Conservation (phyloP, 371 early-diverging fungal species). For the Choanephora cucurbitarum region DNA sequence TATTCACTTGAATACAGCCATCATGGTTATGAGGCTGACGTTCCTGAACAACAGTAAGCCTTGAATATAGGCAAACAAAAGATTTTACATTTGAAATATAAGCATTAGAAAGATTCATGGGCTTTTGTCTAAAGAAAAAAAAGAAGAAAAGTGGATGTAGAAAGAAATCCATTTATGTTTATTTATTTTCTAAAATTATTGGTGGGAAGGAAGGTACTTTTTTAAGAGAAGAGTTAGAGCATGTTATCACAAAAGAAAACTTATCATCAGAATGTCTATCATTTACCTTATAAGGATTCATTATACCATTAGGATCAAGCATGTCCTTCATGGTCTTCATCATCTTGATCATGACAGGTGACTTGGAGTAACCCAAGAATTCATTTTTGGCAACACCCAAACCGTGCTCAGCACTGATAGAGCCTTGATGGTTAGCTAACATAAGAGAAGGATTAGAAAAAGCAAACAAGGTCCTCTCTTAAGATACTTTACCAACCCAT, state of each 20-base stretch:
- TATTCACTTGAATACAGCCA: not conserved
- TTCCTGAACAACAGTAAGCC: not conserved
- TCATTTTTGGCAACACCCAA: conserved; percentile 78
- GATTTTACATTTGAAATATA: not conserved
- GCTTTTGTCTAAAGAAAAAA: not conserved
- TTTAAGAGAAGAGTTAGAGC: too few relatives aligned
- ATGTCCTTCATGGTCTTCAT: conserved; percentile 79
- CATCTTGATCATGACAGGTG: conserved; percentile 59
- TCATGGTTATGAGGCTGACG: conserved; percentile 3
- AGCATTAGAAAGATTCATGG: conserved; percentile 5
- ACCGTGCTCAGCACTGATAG: conserved; percentile 82
- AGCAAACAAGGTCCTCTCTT: too few relatives aligned
- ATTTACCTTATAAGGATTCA: conserved; percentile 82
- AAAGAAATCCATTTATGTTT: too few relatives aligned
- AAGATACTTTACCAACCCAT: conserved; percentile 67
- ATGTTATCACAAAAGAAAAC: too few relatives aligned
- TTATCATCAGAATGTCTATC: too few relatives aligned
- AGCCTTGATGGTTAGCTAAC: conserved; percentile 67
- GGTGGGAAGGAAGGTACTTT: conserved; percentile 5
- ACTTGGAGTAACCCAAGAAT: conserved; percentile 68
- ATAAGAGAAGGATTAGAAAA: not conserved
- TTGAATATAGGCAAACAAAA: not conserved
- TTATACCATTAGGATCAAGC: conserved; percentile 83
- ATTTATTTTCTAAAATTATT: not conserved
- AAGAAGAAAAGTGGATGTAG: not conserved